Conservation (phyloP, 192 early-diverging fungal genomes). For the Coemansia sp. region DNA sequence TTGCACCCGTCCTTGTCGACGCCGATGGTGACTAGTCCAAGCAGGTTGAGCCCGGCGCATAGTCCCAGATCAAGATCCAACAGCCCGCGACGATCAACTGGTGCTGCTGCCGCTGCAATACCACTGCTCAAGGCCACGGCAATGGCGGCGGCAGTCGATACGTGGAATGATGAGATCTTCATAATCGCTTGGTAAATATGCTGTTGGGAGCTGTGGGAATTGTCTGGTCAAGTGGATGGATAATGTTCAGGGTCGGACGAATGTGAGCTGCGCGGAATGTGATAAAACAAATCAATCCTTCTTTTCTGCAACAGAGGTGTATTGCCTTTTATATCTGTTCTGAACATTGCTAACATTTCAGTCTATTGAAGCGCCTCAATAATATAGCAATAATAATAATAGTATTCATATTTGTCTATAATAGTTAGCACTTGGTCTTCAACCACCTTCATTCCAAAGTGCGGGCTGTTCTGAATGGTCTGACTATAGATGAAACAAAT, state of each 20-base stretch:
- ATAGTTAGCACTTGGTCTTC: too few species aligned
- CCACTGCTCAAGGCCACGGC: not conserved
- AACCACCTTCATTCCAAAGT: too few species aligned
- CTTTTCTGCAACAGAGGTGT: too few species aligned
- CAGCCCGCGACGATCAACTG: slow-evolving; percentile 20
- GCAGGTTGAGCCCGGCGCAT: slow-evolving; percentile 28
- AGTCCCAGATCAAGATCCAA: slow-evolving; percentile 39
- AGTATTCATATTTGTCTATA: too few species aligned
- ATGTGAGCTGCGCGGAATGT: too few species aligned
- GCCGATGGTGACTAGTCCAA: slow-evolving; percentile 30
- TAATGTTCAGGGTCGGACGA: too few species aligned
- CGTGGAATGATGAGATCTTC: slow-evolving; percentile 19
- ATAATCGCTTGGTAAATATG: slow-evolving; percentile 9
- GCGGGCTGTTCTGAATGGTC: not conserved
- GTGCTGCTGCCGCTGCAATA: not conserved
- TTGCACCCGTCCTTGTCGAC: slow-evolving; percentile 26
- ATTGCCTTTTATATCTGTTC: too few species aligned
- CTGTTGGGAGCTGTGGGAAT: not conserved
- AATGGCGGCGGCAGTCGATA: slow-evolving; percentile 10
- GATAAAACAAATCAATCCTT: too few species aligned
- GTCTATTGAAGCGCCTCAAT: too few species aligned
- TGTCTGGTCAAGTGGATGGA: too few species aligned
- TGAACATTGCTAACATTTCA: too few species aligned
- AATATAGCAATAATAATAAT: too few species aligned
- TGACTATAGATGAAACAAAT: not conserved